Conservation (phyloP, 331 rosid genomes). For the Pyracantha coccinea region DNA sequence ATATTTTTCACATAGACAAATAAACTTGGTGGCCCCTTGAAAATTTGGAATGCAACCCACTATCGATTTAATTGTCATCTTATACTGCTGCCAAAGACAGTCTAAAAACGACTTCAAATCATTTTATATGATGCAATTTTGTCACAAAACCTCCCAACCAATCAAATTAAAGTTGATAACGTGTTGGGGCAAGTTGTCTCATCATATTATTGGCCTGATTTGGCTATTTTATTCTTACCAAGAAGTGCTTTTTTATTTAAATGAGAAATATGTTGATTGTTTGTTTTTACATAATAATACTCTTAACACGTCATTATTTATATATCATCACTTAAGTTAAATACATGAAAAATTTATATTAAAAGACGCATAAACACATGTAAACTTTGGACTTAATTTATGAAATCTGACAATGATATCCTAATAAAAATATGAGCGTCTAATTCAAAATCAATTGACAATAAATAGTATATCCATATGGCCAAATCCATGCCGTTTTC, state of each 20-base stretch:
- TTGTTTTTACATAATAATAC: no score
- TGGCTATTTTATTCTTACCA: neutral
- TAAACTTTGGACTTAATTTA: neutral
- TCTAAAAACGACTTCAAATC: neutral
- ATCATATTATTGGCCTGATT: neutral
- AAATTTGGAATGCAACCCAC: neutral
- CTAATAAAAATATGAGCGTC: neutral
- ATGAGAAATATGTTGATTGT: no score
- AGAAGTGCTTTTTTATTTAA: neutral
- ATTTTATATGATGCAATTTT: neutral
- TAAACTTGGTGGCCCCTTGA: neutral
- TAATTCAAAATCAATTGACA: neutral
- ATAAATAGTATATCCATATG: no score
- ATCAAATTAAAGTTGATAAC: neutral
- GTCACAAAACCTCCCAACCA: neutral
- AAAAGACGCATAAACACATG: neutral
- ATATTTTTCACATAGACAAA: neutral
- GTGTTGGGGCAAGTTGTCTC: neutral
- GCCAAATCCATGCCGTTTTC: neutral
- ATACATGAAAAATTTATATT: accelerated
- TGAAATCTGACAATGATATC: no score
- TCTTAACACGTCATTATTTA: no score
- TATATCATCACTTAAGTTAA: neutral
- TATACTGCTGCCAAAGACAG: neutral
- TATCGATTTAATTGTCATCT: neutral